A percentile compares a stretch with the other conserved stretches of the same genome.
Conservation (phyloP, 495 filamentous ascomycete genomes). For the Penicillium samsonianum region DNA sequence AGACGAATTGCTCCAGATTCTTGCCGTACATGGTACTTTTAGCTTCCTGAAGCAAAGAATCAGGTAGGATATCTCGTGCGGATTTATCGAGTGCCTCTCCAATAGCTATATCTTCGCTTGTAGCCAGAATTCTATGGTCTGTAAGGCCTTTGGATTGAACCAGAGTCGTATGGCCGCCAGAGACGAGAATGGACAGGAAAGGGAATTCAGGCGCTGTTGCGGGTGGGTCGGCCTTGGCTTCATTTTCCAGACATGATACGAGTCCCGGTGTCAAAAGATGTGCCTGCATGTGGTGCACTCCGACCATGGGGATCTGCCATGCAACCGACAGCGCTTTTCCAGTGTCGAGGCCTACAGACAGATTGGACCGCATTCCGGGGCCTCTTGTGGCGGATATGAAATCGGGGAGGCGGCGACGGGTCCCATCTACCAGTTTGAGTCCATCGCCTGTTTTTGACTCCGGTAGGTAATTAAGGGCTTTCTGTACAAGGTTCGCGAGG, state of each 20-base stretch:
- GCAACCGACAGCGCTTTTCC: constrained; percentile 87
- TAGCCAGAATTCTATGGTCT: constrained; percentile 70
- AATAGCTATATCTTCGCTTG: constrained; percentile 71
- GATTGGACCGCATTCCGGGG: constrained; percentile 78
- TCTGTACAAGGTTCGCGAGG: constrained; percentile 64
- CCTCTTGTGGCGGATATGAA: constrained; percentile 86
- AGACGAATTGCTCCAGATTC: constrained; percentile 69
- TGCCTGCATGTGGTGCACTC: constrained; percentile 95
- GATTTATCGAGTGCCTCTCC: constrained; percentile 86
- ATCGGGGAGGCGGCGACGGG: constrained; percentile 60
- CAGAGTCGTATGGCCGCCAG: constrained; percentile 88
- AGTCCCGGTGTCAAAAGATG: constrained; percentile 87
- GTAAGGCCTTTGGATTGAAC: constrained; percentile 66
- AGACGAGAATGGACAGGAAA: constrained; percentile 87
- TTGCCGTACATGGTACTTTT: constrained; percentile 75
- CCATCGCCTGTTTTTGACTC: constrained; percentile 17
- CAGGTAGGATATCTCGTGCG: constrained; percentile 71
- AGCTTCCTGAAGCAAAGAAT: constrained; percentile 40
- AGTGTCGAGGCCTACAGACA: constrained; percentile 74
- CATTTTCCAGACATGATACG: constrained; percentile 57
- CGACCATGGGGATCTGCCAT: constrained; percentile 78
- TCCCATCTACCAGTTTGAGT: constrained; percentile 27
- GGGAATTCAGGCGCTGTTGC: constrained; percentile 58
- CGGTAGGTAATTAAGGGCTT: constrained; percentile 61
- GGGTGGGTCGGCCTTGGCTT: background rate